Conservation (phyloP, 192 early-diverging fungal species). For the Rhizophagus clarus region DNA sequence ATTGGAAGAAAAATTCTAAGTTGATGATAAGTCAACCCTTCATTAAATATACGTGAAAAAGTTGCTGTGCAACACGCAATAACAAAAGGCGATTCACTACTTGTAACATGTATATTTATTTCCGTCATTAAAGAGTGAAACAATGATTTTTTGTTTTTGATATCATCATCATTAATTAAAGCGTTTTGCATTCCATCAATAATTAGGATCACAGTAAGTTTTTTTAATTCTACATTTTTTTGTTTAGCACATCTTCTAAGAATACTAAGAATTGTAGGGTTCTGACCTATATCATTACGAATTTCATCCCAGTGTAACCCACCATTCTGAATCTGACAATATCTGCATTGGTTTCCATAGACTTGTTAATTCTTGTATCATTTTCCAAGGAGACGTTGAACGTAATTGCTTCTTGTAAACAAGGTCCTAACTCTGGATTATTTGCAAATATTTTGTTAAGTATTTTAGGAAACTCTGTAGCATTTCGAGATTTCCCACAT, state of each 20-base stretch:
- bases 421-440: background rate
- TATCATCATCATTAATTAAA: background rate
- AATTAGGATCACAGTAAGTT: background rate
- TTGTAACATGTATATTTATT: background rate
- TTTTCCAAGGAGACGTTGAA: background rate
- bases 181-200: conserved; percentile 13
- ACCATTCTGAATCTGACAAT: background rate
- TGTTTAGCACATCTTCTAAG: background rate
- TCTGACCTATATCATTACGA: background rate
- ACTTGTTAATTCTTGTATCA: background rate
- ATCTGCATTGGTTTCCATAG: background rate
- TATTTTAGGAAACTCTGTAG: background rate
- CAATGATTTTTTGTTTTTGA: background rate
- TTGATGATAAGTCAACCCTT: conserved; percentile 4
- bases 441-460: background rate
- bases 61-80: conserved; percentile 20
- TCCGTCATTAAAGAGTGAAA: conserved; percentile 5
- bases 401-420: background rate
- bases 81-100: background rate
- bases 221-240: background rate
- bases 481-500: conserved; percentile 11
- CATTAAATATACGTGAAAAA: background rate
- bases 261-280: background rate
- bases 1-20: background rate
- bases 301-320: background rate